phyloP scores from a whole-genome alignment of 345 rosid species.

The Euphorbia peplus region DNA sequence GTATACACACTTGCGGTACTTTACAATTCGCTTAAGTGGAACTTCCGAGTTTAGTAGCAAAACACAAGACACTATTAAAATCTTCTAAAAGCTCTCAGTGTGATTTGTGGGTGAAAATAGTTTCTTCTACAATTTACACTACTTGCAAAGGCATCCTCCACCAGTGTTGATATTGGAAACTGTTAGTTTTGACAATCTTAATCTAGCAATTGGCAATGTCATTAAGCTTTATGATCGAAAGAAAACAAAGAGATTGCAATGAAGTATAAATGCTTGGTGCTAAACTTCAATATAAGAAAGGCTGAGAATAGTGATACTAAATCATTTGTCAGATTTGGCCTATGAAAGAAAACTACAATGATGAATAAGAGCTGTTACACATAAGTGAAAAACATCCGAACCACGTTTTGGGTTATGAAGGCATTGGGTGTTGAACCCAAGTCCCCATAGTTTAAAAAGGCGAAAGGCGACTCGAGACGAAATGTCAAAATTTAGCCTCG shows the following conservation, averaged over 20 bases:
- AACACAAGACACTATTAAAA: not conserved
- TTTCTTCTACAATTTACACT: not conserved
- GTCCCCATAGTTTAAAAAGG: too few relatives aligned
- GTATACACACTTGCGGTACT: too few relatives aligned
- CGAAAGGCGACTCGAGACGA: too few relatives aligned
- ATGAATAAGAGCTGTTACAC: too few relatives aligned
- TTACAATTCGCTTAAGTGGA: not conserved
- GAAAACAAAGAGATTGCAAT: not conserved
- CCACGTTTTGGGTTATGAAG: too few relatives aligned
- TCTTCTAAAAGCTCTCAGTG: not conserved
- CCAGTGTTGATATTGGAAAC: not conserved
- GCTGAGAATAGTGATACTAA: not conserved
- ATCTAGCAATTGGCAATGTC: not conserved
- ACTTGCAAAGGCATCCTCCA: not conserved
- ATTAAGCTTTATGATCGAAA: not conserved
- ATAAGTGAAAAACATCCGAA: too few relatives aligned
- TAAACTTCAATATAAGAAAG: not conserved
- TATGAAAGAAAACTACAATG: too few relatives aligned
- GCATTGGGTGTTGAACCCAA: too few relatives aligned
- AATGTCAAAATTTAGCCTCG: too few relatives aligned
- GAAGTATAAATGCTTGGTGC: not conserved
- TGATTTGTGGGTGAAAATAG: not conserved
- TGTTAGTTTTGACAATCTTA: not conserved
- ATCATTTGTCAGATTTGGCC: not conserved
- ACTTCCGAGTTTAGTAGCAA: not conserved